Conservation (phyloP, 257 asterid genomes). For the Misopates orontium region DNA sequence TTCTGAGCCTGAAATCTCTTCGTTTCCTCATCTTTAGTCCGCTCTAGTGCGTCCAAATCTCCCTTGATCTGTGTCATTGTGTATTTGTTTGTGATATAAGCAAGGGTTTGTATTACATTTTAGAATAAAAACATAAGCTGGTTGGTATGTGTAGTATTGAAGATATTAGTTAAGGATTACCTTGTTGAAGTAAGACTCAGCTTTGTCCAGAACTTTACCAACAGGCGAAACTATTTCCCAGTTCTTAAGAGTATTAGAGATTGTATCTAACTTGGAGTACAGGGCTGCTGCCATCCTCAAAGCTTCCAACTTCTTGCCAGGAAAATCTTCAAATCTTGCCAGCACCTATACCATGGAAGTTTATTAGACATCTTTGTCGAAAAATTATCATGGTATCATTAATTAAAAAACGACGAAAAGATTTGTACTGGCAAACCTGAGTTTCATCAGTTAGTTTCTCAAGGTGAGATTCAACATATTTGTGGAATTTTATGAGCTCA, state of each 20-base stretch:
- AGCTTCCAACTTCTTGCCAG: conserved; percentile 77
- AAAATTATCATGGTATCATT: not conserved
- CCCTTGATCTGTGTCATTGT: conserved; percentile 56
- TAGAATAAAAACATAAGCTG: too few species aligned
- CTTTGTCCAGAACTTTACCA: conserved; percentile 61
- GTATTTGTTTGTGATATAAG: conserved; percentile 23
- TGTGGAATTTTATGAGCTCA: conserved; percentile 72
- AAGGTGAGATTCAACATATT: conserved; percentile 62
- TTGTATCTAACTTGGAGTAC: conserved; percentile 54
- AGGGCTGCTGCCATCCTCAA: conserved; percentile 80
- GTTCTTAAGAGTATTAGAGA: conserved; percentile 44
- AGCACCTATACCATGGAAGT: conserved; percentile 50
- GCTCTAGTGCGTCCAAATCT: conserved; percentile 71
- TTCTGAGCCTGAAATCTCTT: conserved; percentile 73
- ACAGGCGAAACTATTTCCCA: conserved; percentile 62
- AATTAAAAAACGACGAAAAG: not conserved
- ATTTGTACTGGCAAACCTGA: conserved; percentile 47
- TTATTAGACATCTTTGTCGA: conserved; percentile 18
- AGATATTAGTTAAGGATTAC: conserved; percentile 27
- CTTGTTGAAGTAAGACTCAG: conserved; percentile 74
- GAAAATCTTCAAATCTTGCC: conserved; percentile 84
- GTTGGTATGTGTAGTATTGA: too few species aligned
- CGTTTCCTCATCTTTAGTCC: conserved; percentile 78
- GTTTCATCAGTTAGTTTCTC: conserved; percentile 83
- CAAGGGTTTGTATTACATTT: not conserved